Evolutionary conservation across 2,329 filamentous ascomycete species (phyloP).

Genomic region (Lasiodiplodia hormozganensis): DNA sequence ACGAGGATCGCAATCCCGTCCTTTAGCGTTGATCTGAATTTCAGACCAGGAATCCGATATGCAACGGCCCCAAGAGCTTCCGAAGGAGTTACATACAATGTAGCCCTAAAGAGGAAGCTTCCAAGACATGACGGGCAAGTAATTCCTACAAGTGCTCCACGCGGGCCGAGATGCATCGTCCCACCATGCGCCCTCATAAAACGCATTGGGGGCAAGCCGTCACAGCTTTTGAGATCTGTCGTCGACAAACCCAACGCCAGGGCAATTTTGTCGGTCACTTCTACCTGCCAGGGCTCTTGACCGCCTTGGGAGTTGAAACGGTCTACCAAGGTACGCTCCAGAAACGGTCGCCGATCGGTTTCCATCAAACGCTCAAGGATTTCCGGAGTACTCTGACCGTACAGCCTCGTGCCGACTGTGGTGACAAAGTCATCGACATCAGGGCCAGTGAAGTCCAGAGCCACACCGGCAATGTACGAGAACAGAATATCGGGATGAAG

Average conservation of each 20-base stretch:
- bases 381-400: not conserved
- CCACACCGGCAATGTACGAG: no score
- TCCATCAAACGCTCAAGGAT: not conserved
- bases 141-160: not conserved
- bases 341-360: no score
- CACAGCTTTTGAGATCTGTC: not conserved
- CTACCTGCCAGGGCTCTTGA: not conserved
- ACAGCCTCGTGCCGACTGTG: conserved; percentile 7
- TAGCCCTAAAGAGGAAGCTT: not conserved
- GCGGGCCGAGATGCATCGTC: not conserved
- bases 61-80: not conserved
- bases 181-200: not conserved
- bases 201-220: not conserved
- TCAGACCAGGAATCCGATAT: conserved; percentile 9
- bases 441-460: no score
- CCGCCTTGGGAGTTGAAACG: conserved; percentile 33
- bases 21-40: not conserved
- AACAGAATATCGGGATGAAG: no score
- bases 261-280: not conserved
- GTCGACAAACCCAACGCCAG: not conserved
- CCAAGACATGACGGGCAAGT: not conserved
- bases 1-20: not conserved
- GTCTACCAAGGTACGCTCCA: not conserved
- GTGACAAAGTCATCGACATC: not conserved
- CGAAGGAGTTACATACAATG: not conserved